A percentile compares a stretch with the other conserved stretches of the same genome.
These are phyloP conservation scores for Vitis labrusca DNA, from an alignment of 164 flowering plant species.

Conservation along the genomic window DNA sequence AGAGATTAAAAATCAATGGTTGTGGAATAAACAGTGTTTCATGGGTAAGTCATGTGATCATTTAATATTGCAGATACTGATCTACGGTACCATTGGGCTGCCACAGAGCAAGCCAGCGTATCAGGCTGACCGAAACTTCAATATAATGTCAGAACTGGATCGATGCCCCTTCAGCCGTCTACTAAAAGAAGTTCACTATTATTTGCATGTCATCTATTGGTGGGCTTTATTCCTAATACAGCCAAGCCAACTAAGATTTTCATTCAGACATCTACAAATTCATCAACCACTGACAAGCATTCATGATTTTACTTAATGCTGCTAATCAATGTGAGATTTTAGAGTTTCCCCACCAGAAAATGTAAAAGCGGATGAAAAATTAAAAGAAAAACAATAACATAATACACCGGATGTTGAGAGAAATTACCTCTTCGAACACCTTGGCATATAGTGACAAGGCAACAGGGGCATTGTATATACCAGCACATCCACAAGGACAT, in stretches of 20 bases:
- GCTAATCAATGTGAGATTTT: background rate
- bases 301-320: background rate
- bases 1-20: no score
- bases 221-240: background rate
- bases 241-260: background rate
- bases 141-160: no score
- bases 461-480: conserved; percentile 86
- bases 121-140: no score
- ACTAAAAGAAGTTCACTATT: no score
- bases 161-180: no score
- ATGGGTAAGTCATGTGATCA: no score
- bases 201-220: background rate
- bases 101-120: no score
- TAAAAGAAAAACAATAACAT: background rate
- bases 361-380: background rate
- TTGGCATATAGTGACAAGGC: conserved; percentile 85
- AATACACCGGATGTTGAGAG: background rate
- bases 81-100: no score
- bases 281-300: background rate
- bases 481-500: conserved; percentile 93
- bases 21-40: no score
- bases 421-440: conserved; percentile 90
- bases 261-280: background rate
- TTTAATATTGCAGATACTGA: no score
- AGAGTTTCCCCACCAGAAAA: background rate